Conservation (phyloP, 345 rosid genomes). For the Camelina laxa region DNA sequence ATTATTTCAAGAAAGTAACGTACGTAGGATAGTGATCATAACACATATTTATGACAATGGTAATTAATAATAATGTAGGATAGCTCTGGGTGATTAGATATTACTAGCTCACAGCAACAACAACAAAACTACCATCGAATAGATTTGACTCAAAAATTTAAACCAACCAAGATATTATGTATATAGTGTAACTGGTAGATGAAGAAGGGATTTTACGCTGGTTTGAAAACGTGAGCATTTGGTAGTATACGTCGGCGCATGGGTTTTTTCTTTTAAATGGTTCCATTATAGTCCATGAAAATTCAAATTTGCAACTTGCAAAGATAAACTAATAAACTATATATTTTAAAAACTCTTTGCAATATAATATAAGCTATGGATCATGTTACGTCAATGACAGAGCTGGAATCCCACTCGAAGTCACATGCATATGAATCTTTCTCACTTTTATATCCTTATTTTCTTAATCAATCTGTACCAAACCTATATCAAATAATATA, state of each 20-base stretch:
- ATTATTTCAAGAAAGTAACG: neutral
- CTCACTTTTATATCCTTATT: constrained; percentile 28
- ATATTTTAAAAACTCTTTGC: constrained; percentile 11
- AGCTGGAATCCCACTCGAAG: constrained; percentile 71
- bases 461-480: constrained; percentile 39
- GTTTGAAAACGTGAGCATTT: constrained; percentile 8
- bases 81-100: neutral
- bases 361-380: constrained; percentile 50
- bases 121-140: neutral
- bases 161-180: neutral
- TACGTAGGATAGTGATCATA: neutral
- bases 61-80: neutral
- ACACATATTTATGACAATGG: neutral
- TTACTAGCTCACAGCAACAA: neutral
- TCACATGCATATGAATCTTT: constrained; percentile 57
- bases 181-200: neutral
- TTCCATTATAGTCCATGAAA: neutral
- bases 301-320: constrained; percentile 28
- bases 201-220: constrained; percentile 20
- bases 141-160: constrained; percentile 4
- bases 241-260: neutral
- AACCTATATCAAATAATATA: constrained; percentile 34
- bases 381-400: constrained; percentile 53
- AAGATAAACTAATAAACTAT: constrained; percentile 30
- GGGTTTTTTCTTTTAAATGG: neutral